A percentile compares a stretch with the other conserved stretches of the same genome.
Conservation (phyloP, 2,329 filamentous ascomycete species). For the Colletotrichum sp. region DNA sequence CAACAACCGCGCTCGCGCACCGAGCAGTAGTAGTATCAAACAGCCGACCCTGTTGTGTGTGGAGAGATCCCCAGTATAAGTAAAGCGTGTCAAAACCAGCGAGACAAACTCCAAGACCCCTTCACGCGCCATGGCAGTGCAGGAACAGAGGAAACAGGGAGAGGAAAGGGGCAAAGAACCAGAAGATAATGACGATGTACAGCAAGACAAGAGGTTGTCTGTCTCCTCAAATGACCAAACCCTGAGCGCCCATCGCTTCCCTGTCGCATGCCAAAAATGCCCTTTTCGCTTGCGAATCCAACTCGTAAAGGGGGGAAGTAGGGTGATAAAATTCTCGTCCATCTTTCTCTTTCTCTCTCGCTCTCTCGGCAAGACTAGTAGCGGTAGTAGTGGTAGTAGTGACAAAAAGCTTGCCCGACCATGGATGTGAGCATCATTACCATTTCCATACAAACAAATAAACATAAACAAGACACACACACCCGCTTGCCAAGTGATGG, state of each 20-base stretch:
- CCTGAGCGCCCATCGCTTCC: conserved; percentile 13
- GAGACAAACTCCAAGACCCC: background rate
- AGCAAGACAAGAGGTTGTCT: background rate
- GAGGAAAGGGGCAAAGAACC: background rate
- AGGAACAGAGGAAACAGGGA: background rate
- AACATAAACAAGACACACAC: conserved; percentile 12
- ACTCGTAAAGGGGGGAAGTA: background rate
- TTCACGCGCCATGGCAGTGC: background rate
- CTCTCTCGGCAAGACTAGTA: background rate
- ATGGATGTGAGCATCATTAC: conserved; percentile 5
- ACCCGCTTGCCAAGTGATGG: conserved; percentile 13
- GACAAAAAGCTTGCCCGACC: background rate
- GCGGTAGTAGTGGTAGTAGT: background rate
- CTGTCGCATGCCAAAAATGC: background rate
- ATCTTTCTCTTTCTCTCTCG: background rate
- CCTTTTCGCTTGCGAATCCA: conserved; percentile 15
- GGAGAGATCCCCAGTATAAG: background rate
- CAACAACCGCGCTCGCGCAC: background rate
- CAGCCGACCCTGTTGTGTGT: background rate
- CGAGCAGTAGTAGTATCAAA: background rate
- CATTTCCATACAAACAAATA: conserved; percentile 1
- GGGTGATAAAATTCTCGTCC: background rate
- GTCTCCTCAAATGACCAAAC: background rate
- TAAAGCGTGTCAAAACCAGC: background rate
- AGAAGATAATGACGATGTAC: background rate